Conservation (phyloP, 2,329 filamentous ascomycete genomes). For the Pseudopithomyces chartarum region DNA sequence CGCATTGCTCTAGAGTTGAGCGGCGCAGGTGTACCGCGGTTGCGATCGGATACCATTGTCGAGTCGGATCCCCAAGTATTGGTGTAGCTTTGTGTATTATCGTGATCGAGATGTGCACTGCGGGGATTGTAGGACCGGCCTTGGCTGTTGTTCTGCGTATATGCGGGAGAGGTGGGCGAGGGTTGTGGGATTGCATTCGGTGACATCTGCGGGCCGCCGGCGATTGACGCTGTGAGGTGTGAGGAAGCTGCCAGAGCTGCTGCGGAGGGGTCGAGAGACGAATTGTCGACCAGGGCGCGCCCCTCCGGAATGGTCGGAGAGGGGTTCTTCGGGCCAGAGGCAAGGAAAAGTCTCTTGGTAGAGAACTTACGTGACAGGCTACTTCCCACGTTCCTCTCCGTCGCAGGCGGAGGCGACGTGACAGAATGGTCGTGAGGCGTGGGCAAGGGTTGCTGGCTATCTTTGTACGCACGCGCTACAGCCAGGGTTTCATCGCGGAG, state of each 20-base stretch:
- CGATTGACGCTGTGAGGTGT: slow-evolving; percentile 57
- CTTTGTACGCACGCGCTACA: slow-evolving; percentile 87
- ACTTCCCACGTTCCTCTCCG: slow-evolving; percentile 47
- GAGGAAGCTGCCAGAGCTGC: slow-evolving; percentile 56
- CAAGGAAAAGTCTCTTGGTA: slow-evolving; percentile 58
- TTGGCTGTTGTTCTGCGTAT: slow-evolving; percentile 42
- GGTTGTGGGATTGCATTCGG: slow-evolving; percentile 50
- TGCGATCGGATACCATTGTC: slow-evolving; percentile 32
- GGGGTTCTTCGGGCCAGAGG: slow-evolving; percentile 55
- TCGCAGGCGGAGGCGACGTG: slow-evolving; percentile 40
- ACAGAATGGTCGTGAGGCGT: slow-evolving; percentile 48
- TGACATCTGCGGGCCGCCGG: slow-evolving; percentile 46
- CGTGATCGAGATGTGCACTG: slow-evolving; percentile 37
- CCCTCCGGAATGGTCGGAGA: slow-evolving; percentile 56
- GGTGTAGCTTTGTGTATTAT: slow-evolving; percentile 34
- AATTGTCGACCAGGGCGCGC: slow-evolving; percentile 47
- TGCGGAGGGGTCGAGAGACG: slow-evolving; percentile 55
- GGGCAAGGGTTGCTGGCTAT: slow-evolving; percentile 86
- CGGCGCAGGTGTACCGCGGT: slow-evolving; percentile 40
- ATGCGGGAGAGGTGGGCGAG: slow-evolving; percentile 57
- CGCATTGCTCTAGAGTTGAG: slow-evolving; percentile 37
- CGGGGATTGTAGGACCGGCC: slow-evolving; percentile 33
- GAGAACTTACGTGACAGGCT: slow-evolving; percentile 58
- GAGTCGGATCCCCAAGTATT: slow-evolving; percentile 38
- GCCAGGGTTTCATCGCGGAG: slow-evolving; percentile 91